phyloP scores from a whole-genome alignment of 2,329 filamentous ascomycete species.

The Hysterium pulicare region DNA sequence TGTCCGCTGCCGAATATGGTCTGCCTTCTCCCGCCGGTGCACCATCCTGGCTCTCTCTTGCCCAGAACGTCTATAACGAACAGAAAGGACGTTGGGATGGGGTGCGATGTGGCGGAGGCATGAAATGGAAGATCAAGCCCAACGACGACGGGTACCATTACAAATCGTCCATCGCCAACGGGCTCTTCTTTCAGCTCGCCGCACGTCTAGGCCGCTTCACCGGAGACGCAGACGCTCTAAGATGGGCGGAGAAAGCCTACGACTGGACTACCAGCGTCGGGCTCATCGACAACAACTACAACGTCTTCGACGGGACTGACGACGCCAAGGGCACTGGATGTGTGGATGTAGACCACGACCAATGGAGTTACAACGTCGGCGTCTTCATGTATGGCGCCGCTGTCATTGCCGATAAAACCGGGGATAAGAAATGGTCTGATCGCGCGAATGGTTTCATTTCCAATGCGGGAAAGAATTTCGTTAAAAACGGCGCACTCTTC shows the following conservation, averaged over 20 bases:
- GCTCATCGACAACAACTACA: conserved; percentile 44
- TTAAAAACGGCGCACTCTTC: conserved; percentile 55
- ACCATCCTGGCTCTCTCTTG: conserved; percentile 61
- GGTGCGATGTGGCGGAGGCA: conserved; percentile 61
- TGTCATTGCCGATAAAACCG: conserved; percentile 40
- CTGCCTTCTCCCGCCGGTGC: conserved; percentile 52
- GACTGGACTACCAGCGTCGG: conserved; percentile 46
- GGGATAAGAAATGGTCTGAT: conserved; percentile 10
- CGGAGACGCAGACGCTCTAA: conserved; percentile 46
- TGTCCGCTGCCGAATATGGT: conserved; percentile 63
- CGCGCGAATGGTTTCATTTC: conserved; percentile 53
- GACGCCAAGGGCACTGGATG: conserved; percentile 41
- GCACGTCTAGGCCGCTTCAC: conserved; percentile 66
- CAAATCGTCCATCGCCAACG: conserved; percentile 74
- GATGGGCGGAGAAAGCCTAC: conserved; percentile 63
- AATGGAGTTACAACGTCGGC: conserved; percentile 53
- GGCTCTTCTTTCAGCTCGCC: conserved; percentile 71
- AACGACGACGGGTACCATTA: conserved; percentile 68
- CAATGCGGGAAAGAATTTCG: conserved; percentile 39
- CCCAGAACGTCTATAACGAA: conserved; percentile 65
- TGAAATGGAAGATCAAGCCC: conserved; percentile 73
- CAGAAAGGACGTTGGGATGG: conserved; percentile 66
- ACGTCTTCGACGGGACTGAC: conserved; percentile 51
- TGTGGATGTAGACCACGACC: conserved; percentile 42
- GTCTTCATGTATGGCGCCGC: conserved; percentile 51